Conservation (phyloP, 257 asterid genomes). For the Knoxia roxburghii region DNA sequence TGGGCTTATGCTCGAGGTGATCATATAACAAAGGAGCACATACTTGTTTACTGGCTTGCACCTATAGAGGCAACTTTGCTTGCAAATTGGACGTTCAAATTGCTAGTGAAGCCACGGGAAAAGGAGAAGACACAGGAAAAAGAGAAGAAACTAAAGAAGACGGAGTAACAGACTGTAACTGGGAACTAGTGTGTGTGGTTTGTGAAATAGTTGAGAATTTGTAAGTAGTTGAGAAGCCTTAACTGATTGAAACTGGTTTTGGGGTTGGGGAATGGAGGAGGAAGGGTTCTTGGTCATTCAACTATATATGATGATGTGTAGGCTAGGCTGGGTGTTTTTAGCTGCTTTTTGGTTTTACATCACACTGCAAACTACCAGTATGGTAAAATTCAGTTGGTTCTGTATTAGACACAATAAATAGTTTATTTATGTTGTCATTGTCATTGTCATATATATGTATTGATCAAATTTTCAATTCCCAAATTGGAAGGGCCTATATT, state of each 20-base stretch:
- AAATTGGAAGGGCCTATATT: too few relatives aligned
- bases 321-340: not conserved
- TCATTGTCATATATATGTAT: too few relatives aligned
- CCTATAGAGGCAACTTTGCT: conserved; percentile 75
- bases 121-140: conserved; percentile 24
- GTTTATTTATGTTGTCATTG: not conserved
- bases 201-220: conserved; percentile 16
- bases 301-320: too few relatives aligned
- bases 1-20: conserved; percentile 90
- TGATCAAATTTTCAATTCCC: too few relatives aligned
- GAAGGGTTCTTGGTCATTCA: not conserved
- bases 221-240: conserved; percentile 6
- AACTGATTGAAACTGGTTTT: not conserved
- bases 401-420: not conserved
- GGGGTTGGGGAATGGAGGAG: not conserved
- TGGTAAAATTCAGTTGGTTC: not conserved
- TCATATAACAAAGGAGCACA: conserved; percentile 69
- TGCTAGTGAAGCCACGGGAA: conserved; percentile 31
- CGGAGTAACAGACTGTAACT: conserved; percentile 36
- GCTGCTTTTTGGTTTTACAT: not conserved
- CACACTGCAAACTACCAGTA: not conserved
- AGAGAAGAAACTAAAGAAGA: conserved; percentile 18
- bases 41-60: conserved; percentile 86
- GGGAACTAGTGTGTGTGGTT: conserved; percentile 13
- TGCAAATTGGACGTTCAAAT: conserved; percentile 59